Evolutionary conservation across 805 yeast genomes (phyloP), one percentile per base, ranked within the genome.

Genomic region (Candida yuanshanica): DNA sequence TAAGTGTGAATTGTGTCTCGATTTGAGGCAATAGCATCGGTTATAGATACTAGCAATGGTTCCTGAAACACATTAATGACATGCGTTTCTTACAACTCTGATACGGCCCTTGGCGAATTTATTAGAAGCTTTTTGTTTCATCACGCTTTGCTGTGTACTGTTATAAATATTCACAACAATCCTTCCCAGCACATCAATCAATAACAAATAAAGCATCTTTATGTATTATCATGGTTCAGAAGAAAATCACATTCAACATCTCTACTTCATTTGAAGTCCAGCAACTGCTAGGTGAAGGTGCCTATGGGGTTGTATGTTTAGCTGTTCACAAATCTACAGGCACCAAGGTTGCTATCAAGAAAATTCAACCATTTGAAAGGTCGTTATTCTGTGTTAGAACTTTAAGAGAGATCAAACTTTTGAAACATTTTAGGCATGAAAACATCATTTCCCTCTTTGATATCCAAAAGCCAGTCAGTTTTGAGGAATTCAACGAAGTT

Each of bases 231-330:
- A 47, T 44, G 48, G 44, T 38, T 4, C 46, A 44, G 32, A 70
- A 75, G 42, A 65, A 65, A 43, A 68, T 75, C 38, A 66, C 77
- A 3, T 91, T 91, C 70, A 87, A 88, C 60, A 91, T 91, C 21
- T 80, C 90, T 22, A 85, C 83, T 46, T 89, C 86, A 56, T 91
- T 90, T 62, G 88, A 88, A 60, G 79, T 91, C 36, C 70, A 81
- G 38, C 88, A 86, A 50, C 76, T 91, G 13, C 81, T 91, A 2
- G 98, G 98, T 8, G 95, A 89, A 62, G 98, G 98, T 16, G 97
- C 98, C 0, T 91, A 91, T 58, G 98, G 98, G 6, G 79, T 90
- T 11, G 98, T 91, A 10, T 81, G 96, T 61, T 78, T 91, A 10
- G 97, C 97, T 0, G 64, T 81, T 10, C 96, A 91, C 63, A 76